These are phyloP conservation scores for Nissolia schottii DNA, from an alignment of 306 rosid species.

Conservation along the genomic window DNA sequence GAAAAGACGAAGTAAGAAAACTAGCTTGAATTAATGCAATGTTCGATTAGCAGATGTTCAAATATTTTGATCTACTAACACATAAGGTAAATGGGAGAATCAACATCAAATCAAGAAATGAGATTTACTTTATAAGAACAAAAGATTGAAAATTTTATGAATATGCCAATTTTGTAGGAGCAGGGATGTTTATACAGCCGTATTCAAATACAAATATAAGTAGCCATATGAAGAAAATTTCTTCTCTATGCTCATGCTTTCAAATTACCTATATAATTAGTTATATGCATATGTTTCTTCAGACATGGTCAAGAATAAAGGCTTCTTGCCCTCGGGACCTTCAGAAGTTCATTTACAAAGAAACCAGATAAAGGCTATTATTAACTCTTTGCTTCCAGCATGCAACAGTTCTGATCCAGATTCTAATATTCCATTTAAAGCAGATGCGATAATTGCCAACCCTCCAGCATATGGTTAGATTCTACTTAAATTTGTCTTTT, in stretches of 20 bases:
- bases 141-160: background rate
- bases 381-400: conserved; percentile 75
- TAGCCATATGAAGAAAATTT: background rate
- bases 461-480: conserved; percentile 95
- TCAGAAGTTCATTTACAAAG: conserved; percentile 86
- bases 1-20: background rate
- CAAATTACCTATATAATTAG: background rate
- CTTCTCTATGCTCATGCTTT: background rate
- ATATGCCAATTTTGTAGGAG: background rate
- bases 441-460: conserved; percentile 88
- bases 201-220: background rate
- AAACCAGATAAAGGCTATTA: conserved; percentile 65
- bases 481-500: conserved; percentile 8
- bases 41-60: background rate
- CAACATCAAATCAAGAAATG: background rate
- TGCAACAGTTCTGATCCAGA: conserved; percentile 69
- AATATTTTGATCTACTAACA: background rate
- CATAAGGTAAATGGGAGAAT: background rate
- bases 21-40: background rate
- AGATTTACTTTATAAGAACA: background rate
- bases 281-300: conserved; percentile 25
- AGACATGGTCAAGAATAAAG: conserved; percentile 99
- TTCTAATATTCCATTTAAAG: conserved; percentile 52
- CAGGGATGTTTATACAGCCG: background rate
- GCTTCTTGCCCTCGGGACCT: conserved; percentile 92